phyloP scores from a whole-genome alignment of 2,329 filamentous ascomycete species.

The Aspergillus eucalypticola region DNA sequence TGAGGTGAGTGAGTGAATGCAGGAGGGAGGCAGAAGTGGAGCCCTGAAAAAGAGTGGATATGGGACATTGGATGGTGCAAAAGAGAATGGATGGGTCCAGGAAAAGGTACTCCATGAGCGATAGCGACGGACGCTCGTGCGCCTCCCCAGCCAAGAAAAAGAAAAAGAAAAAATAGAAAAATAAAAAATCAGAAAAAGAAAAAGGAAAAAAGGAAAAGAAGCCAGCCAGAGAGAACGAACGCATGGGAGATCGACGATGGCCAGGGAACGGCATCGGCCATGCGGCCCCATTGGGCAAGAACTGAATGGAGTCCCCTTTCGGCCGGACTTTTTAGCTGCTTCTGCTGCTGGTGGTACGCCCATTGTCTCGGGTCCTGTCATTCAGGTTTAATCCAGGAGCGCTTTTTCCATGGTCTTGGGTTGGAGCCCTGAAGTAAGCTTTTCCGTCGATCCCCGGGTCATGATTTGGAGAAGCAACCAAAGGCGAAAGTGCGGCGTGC shows the following conservation, averaged over 20 bases:
- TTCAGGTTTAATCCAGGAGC: constrained; percentile 12
- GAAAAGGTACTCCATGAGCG: background rate
- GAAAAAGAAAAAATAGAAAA: no score
- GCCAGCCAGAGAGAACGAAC: constrained; percentile 14
- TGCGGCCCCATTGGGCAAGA: constrained; percentile 3
- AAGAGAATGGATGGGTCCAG: background rate
- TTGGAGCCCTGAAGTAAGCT: constrained; percentile 16
- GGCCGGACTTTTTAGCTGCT: constrained; percentile 17
- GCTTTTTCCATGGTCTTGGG: constrained; percentile 8
- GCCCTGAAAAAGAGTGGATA: background rate
- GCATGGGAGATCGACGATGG: constrained; percentile 21
- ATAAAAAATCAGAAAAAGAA: no score
- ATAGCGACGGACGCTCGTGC: constrained; percentile 18
- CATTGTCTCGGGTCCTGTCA: constrained; percentile 30
- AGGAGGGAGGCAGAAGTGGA: background rate
- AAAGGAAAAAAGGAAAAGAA: no score
- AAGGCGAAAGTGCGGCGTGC: background rate
- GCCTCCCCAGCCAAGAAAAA: constrained; percentile 1
- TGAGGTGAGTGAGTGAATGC: no score
- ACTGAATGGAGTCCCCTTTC: constrained; percentile 7
- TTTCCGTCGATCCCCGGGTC: constrained; percentile 18
- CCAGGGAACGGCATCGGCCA: constrained; percentile 16
- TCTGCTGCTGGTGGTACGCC: constrained; percentile 21
- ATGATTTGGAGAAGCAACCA: background rate
- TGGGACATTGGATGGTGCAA: background rate